Base-by-base conservation (phyloP, 768 basidiomycete species). In the Phlebiopsis gigantea region DNA sequence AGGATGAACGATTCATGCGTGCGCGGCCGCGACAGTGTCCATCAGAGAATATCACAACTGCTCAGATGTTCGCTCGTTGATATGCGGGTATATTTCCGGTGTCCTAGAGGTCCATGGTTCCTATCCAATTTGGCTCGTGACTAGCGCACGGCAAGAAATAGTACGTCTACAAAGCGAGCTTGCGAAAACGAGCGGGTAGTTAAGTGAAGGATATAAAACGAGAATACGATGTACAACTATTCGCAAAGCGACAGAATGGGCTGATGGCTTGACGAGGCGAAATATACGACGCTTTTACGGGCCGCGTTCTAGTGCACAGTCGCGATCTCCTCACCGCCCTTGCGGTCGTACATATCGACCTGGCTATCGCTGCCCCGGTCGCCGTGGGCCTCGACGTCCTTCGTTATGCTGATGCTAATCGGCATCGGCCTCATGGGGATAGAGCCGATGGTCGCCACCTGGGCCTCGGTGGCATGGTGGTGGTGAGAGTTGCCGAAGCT, bases 371-470 rank as follows among this genome's bases (percentile, higher is more conserved):
- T 46, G 29, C n/a, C 15, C 10, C 26, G 42, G 34, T 59, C 58
- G 31, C 49, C 48, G 34, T 56, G 48, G 6, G 58, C 58, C 49
- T 59, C 58, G 45, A 59, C 54, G 49, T 59, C 58, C 54, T 59
- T 59, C 39, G 54, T 59, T 34, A 59, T 56, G 54, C 30, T 56
- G 58, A 59, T 59, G 49, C 42, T 59, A 42, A 59, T 59, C 2
- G 54, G 47, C 10, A 56, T 51, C 14, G 47, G 12, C 22, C 58
- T 47, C 58, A 59, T 59, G 26, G 54, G 55, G 25, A 59, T 59
- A 7, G 50, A 53, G 24, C 58, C 58, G 45, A 59, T 59, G 48
- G 58, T 59, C 9, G 54, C 43, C 8, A 42, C 25, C 48, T n/a
- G 45, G 25, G 25, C 34, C 28, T 25, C 54, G n/a, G n/a, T 45